Evolutionary conservation across 352 stramenopile genomes (phyloP), one percentile per base, ranked within the genome.

Genomic region (Globisporangium nodosum): DNA sequence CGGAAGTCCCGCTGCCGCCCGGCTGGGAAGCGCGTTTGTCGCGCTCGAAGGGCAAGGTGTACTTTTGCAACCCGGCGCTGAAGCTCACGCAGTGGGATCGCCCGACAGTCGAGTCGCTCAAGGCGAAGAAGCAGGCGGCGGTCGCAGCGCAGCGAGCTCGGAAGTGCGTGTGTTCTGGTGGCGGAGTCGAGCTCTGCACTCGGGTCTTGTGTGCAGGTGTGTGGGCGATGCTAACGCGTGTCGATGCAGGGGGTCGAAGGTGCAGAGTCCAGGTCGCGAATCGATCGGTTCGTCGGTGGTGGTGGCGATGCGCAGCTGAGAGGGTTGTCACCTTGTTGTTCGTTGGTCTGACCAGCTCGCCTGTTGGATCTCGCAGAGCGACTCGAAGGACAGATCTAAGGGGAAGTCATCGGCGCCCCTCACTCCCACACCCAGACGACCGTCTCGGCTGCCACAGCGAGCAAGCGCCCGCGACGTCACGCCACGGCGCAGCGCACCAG

Each of bases 71-170:
- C 57, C 80, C 85, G 20, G 65, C 62, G 16, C 49, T 91, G 35
- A 73, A 79, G 37, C 68, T 92, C 24, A 94, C 86, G 18, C 81
- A 94, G 55, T 96, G 86, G 86, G 80, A 93, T n/a, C 84, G 84
- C 20, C 86, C 86, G 15, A 87, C 76, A 0, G 66, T 87, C 18
- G 79, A 89, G 48, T 64, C 76, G 21, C 61, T 73, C n/a, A 87
- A 80, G 50, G 68, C 60, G 3, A 88, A 87, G 54, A 88, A 85
- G 53, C 69, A 81, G 39, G 73, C 66, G 5, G 70, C 66, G 40
- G 67, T 65, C 35, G 68, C 71, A 45, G 73, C 66, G 3, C 74
- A 85, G 42, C 78, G 70, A 45, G 68, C 70, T 39, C 58, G 59
- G 56, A 66, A 69, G 70, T 78, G 57, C 66, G 45, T 64, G 57